phyloP scores from a whole-genome alignment of 495 filamentous ascomycete species.

The Aspergillus saccharolyticus region DNA sequence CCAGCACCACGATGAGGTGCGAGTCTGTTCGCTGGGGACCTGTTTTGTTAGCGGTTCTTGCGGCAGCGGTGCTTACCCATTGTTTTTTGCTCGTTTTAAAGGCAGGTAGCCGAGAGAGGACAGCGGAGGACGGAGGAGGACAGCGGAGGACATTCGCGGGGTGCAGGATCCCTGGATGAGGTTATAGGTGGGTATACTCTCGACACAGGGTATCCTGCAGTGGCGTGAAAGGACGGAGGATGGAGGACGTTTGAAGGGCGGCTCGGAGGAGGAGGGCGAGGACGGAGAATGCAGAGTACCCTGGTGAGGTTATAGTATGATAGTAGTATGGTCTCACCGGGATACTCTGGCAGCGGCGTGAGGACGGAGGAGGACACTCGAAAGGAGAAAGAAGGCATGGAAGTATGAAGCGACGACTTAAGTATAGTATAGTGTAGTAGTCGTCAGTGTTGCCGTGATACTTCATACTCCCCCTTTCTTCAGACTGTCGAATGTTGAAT shows the following conservation, averaged over 20 bases:
- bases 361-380: not conserved
- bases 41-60: not conserved
- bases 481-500: too few relatives aligned
- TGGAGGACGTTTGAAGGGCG: not conserved
- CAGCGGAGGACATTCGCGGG: not conserved
- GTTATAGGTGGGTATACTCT: not conserved
- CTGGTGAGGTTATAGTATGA: not conserved
- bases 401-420: not conserved
- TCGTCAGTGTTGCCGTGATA: not conserved
- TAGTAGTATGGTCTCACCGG: not conserved
- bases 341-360: not conserved
- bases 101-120: not conserved
- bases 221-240: not conserved
- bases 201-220: not conserved
- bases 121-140: not conserved
- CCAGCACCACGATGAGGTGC: conserved; percentile 9
- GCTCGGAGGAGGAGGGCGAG: not conserved
- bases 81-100: not conserved
- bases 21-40: conserved; percentile 6
- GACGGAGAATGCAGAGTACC: not conserved
- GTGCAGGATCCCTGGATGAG: not conserved
- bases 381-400: not conserved
- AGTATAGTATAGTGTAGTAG: not conserved
- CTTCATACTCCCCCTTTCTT: not conserved
- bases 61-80: not conserved